Percentiles rank a stretch among this genome's conserved stretches.
These are phyloP conservation scores for Umbilicus rupestris DNA, from an alignment of 164 flowering plant genomes.

Conservation along the genomic window DNA sequence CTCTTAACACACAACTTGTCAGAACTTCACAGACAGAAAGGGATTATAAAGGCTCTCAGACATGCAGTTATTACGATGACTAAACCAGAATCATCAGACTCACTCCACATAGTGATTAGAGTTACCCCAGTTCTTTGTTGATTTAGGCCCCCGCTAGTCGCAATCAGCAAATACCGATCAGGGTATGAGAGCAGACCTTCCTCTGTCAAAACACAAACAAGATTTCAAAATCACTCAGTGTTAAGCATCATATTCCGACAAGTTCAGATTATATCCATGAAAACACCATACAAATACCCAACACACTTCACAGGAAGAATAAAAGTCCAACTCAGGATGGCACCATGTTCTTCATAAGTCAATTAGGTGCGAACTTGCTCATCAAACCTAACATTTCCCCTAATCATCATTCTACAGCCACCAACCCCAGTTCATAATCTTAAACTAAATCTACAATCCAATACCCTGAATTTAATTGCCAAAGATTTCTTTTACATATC, in stretches of 20 bases:
- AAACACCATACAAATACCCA: neutral
- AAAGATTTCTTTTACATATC: neutral
- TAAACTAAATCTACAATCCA: neutral
- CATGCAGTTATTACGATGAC: neutral
- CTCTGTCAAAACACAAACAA: conserved; percentile 19
- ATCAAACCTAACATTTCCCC: neutral
- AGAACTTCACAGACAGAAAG: neutral
- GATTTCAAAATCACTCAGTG: neutral
- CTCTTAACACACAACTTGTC: neutral
- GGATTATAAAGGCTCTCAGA: neutral
- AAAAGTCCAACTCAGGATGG: neutral
- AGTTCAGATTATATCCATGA: neutral
- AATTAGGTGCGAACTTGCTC: neutral
- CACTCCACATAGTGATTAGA: neutral
- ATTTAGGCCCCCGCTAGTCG: conserved; percentile 65
- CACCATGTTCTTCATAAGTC: neutral
- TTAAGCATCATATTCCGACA: neutral
- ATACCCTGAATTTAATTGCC: too few species aligned
- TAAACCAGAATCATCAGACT: neutral
- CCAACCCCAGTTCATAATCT: neutral
- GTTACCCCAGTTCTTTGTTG: conserved; percentile 71
- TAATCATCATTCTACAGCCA: neutral
- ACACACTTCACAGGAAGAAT: neutral
- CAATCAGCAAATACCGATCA: conserved; percentile 47
- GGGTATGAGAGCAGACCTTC: conserved; percentile 28